These are phyloP conservation scores for Dalbergia oliveri DNA, from an alignment of 306 rosid species.

Conservation along the genomic window DNA sequence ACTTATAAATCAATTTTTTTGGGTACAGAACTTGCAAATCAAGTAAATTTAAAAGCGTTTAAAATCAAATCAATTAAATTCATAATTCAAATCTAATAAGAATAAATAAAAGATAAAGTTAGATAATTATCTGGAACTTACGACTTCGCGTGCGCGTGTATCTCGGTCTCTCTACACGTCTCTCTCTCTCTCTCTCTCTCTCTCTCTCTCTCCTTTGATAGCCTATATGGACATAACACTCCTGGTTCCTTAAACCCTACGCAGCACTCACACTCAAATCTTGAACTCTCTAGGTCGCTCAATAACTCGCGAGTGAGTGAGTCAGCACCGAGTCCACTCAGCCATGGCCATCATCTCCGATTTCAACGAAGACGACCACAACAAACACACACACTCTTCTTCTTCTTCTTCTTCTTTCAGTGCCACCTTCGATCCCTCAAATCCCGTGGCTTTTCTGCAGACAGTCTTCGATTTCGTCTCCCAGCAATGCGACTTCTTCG, in stretches of 20 bases:
- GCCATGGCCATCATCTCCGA: constrained; percentile 87
- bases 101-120: too few species aligned
- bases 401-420: constrained; percentile 57
- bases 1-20: too few species aligned
- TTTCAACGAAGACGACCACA: constrained; percentile 58
- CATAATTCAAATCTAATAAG: too few species aligned
- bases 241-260: background rate
- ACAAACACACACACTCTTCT: constrained; percentile 22
- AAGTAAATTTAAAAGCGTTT: too few species aligned
- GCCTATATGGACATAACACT: background rate
- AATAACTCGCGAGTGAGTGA: background rate
- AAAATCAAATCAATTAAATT: too few species aligned
- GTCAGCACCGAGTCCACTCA: background rate
- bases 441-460: constrained; percentile 66
- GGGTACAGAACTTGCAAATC: too few species aligned
- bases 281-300: too few species aligned
- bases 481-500: constrained; percentile 70
- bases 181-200: too few species aligned
- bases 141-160: background rate
- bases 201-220: too few species aligned
- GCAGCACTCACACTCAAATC: background rate
- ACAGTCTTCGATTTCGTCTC: constrained; percentile 71
- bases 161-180: background rate
- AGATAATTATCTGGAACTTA: background rate
- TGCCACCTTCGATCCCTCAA: constrained; percentile 69